Evolutionary conservation across 768 basidiomycete genomes (phyloP).

Genomic region (Boletus rex-veris): DNA sequence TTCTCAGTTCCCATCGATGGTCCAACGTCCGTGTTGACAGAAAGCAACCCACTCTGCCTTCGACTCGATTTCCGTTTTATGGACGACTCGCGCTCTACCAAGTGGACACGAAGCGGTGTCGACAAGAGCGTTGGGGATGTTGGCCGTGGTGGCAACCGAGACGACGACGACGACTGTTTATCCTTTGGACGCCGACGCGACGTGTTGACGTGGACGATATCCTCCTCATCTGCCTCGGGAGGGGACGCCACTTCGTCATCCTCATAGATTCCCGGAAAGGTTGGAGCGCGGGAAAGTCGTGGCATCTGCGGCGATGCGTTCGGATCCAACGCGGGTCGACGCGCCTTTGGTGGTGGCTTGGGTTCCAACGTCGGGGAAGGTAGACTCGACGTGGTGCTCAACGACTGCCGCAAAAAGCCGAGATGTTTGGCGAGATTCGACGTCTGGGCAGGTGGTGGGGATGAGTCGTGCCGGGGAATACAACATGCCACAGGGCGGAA

Average conservation of each 20-base stretch:
- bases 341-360: slow-evolving; percentile 49
- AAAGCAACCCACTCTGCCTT: slow-evolving; percentile 54
- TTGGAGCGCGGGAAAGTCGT: slow-evolving; percentile 63
- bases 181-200: slow-evolving; percentile 45
- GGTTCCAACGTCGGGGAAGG: slow-evolving; percentile 36
- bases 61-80: slow-evolving; percentile 25
- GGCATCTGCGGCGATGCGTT: slow-evolving; percentile 46
- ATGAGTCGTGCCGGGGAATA: slow-evolving; percentile 5
- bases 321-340: slow-evolving; percentile 43
- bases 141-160: slow-evolving; percentile 43
- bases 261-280: slow-evolving; percentile 62
- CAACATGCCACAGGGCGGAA: slow-evolving; percentile 14
- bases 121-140: slow-evolving; percentile 38
- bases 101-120: slow-evolving; percentile 31
- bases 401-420: slow-evolving; percentile 58
- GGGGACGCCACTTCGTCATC: slow-evolving; percentile 57
- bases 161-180: slow-evolving; percentile 35
- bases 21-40: slow-evolving; percentile 33
- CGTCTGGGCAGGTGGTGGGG: slow-evolving; percentile 36
- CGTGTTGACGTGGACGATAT: slow-evolving; percentile 37
- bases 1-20: slow-evolving; percentile 25
- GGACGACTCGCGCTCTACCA: slow-evolving; percentile 35
- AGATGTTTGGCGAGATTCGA: slow-evolving; percentile 63
- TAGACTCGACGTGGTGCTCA: slow-evolving; percentile 39
- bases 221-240: slow-evolving; percentile 41